phyloP scores from a whole-genome alignment of 1,139 yeast species.

The Citeromyces siamensis region DNA sequence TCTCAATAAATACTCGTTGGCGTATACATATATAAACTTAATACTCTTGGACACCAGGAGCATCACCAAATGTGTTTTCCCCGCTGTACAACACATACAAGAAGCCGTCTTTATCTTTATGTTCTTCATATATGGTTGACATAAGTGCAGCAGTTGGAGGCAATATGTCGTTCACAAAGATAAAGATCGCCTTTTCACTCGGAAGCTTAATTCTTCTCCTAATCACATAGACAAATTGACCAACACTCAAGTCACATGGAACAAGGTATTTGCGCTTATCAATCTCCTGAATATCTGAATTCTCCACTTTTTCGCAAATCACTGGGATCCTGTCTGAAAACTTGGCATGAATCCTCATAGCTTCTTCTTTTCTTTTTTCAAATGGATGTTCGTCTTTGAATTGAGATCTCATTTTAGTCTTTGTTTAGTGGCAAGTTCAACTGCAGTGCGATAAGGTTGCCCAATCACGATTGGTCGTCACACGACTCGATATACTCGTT shows the following conservation, averaged over 20 bases:
- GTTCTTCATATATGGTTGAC: conserved; percentile 91
- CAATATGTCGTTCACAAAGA: conserved; percentile 88
- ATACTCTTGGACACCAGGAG: conserved; percentile 13
- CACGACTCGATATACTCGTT: not conserved
- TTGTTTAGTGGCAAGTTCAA: conserved; percentile 1
- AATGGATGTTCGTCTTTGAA: conserved; percentile 71
- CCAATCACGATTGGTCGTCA: conserved; percentile 1
- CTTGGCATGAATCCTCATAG: conserved; percentile 81
- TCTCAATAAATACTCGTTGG: not conserved
- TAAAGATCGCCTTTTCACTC: conserved; percentile 95
- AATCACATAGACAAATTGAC: conserved; percentile 94
- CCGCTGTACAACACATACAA: conserved; percentile 87
- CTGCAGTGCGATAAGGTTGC: conserved; percentile 3
- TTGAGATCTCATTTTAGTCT: conserved; percentile 60
- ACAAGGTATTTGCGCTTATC: conserved; percentile 96
- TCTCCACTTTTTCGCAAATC: conserved; percentile 95
- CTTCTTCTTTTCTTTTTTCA: conserved; percentile 95
- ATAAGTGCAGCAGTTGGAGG: conserved; percentile 98
- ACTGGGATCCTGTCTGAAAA: conserved; percentile 92
- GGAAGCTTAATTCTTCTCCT: conserved; percentile 93
- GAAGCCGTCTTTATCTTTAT: conserved; percentile 95
- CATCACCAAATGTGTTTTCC: conserved; percentile 67
- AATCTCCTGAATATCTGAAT: conserved; percentile 90
- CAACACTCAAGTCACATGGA: conserved; percentile 92
- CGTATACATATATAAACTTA: conserved; percentile 1